A percentile compares a stretch with the other conserved stretches of the same genome.
These are phyloP conservation scores for Xylaria longipes DNA, from an alignment of 495 filamentous ascomycete species.

Conservation along the genomic window DNA sequence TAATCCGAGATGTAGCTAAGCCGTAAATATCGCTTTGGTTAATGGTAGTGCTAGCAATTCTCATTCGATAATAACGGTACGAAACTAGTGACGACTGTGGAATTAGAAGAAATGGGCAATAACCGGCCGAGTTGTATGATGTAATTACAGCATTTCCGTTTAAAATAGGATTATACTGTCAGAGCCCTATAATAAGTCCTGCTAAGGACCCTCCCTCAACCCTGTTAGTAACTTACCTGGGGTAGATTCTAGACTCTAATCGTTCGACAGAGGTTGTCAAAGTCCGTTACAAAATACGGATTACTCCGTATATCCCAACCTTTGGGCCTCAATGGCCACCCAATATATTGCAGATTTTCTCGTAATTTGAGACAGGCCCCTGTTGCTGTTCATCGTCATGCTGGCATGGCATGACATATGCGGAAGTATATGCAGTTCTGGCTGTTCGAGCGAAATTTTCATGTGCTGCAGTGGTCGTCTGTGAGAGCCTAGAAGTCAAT, in stretches of 20 bases:
- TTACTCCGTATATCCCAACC: neutral
- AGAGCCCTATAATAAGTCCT: neutral
- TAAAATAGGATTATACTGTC: neutral
- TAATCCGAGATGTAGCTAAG: neutral
- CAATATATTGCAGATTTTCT: constrained; percentile 2
- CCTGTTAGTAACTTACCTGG: too few relatives aligned
- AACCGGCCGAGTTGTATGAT: neutral
- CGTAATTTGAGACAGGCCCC: neutral
- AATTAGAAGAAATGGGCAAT: neutral
- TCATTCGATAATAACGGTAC: neutral
- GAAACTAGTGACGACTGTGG: neutral
- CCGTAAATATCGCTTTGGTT: neutral
- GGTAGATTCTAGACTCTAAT: constrained; percentile 5
- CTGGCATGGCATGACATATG: constrained; percentile 3
- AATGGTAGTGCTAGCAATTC: neutral
- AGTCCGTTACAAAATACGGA: neutral
- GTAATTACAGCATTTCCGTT: neutral
- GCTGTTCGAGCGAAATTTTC: neutral
- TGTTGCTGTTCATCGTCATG: neutral
- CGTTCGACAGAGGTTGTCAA: neutral
- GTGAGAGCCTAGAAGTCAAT: neutral
- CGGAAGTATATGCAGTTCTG: constrained; percentile 7
- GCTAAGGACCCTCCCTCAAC: neutral
- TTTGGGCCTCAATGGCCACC: neutral
- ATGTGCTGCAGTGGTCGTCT: neutral